A percentile compares a stretch with the other conserved stretches of the same genome.
These are phyloP conservation scores for Plasmodium knowlesi DNA, from an alignment of 169 alveolate species.

Conservation along the genomic window DNA sequence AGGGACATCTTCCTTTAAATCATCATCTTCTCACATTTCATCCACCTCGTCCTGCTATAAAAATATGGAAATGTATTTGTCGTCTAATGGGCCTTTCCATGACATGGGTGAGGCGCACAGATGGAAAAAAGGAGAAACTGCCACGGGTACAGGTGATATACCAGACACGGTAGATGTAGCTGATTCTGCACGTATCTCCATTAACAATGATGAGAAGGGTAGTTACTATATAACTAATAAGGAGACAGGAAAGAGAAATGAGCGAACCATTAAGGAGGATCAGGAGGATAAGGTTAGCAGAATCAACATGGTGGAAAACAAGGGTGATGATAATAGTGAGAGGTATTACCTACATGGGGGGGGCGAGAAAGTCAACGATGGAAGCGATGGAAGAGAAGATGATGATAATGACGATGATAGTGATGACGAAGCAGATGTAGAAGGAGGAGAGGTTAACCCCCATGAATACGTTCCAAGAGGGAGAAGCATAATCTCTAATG, in stretches of 20 bases:
- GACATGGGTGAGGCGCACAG: not conserved
- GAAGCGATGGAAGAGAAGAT: not conserved
- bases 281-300: not conserved
- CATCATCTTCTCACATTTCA: constrained; percentile 54
- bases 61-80: constrained; percentile 12
- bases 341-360: not conserved
- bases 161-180: not conserved
- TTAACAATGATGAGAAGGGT: not conserved
- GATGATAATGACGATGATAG: not conserved
- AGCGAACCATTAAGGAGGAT: not conserved
- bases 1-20: constrained; percentile 50
- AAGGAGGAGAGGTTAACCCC: not conserved
- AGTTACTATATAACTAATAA: not conserved
- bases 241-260: not conserved
- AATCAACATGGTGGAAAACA: not conserved
- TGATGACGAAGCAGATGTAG: not conserved
- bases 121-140: not conserved
- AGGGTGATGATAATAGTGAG: not conserved
- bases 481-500: too few species aligned
- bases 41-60: constrained; percentile 53
- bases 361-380: not conserved
- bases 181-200: not conserved
- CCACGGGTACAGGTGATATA: too few species aligned
- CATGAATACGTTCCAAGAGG: not conserved
- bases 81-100: not conserved